These are phyloP conservation scores for Cystobasidiaceae sp. DNA, from an alignment of 1,284 basidiomycete genomes.

Conservation along the genomic window DNA sequence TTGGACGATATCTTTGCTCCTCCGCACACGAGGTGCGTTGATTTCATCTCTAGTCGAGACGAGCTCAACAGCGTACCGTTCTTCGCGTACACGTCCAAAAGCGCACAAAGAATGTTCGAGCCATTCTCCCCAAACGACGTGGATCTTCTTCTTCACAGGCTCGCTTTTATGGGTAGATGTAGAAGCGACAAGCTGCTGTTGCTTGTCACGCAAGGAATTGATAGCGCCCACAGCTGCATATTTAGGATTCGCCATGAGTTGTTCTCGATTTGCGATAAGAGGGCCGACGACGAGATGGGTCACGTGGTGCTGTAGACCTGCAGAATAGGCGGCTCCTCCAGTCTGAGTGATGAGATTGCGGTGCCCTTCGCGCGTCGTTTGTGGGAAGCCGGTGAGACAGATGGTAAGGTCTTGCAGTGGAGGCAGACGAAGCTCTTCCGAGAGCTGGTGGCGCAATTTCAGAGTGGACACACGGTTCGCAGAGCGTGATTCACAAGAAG, in stretches of 20 bases:
- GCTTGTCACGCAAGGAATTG: not conserved
- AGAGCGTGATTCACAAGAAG: no score
- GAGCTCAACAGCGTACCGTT: conserved; percentile 6
- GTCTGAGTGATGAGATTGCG: conserved; percentile 1
- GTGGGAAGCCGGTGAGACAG: conserved; percentile 20
- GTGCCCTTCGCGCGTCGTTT: not conserved
- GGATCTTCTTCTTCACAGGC: not conserved
- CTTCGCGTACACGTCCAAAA: conserved; percentile 13
- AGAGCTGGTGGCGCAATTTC: not conserved
- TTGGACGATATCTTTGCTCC: not conserved
- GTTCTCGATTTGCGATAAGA: not conserved
- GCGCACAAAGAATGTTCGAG: conserved; percentile 21
- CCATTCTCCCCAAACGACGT: conserved; percentile 30
- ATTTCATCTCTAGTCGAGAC: not conserved
- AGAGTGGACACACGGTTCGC: not conserved
- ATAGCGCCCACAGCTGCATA: conserved; percentile 2
- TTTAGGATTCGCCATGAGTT: conserved; percentile 3
- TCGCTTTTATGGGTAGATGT: not conserved
- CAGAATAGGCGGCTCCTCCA: conserved; percentile 25
- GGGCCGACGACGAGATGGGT: conserved; percentile 28
- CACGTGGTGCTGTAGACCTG: not conserved
- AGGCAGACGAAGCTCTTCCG: conserved; percentile 10
- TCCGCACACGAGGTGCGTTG: not conserved
- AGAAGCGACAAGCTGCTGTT: not conserved
- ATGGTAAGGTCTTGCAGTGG: conserved; percentile 18